Percentiles rank a stretch among this genome's conserved stretches.
Evolutionary conservation across 352 stramenopile genomes (phyloP).

Genomic region (Pythium apleroticum): DNA sequence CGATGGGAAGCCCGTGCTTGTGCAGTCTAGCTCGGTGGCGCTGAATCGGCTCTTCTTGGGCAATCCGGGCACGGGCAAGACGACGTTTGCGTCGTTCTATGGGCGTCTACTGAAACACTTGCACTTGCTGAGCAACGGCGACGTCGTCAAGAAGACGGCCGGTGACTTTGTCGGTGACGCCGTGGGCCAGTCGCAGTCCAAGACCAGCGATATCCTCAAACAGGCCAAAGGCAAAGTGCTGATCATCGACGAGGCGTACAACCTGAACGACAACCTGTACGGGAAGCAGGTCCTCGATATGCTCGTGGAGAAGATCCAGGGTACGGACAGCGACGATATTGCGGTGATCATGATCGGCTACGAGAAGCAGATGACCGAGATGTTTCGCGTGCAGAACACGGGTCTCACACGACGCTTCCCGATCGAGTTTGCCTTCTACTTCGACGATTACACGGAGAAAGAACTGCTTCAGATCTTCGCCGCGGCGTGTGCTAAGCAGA

Average conservation of each 20-base stretch:
- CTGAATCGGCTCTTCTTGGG: slow-evolving; percentile 91
- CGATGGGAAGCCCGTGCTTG: slow-evolving; percentile 36
- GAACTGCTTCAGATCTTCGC: slow-evolving; percentile 77
- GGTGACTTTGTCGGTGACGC: slow-evolving; percentile 83
- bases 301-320: slow-evolving; percentile 91
- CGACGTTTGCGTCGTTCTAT: slow-evolving; percentile 88
- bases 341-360: slow-evolving; percentile 92
- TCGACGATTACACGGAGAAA: slow-evolving; percentile 90
- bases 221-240: slow-evolving; percentile 87
- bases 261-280: slow-evolving; percentile 68
- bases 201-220: slow-evolving; percentile 85
- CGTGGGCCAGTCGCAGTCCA: slow-evolving; percentile 86
- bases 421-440: slow-evolving; percentile 86
- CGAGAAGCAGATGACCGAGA: slow-evolving; percentile 87
- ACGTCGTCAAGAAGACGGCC: slow-evolving; percentile 88
- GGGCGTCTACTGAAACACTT: slow-evolving; percentile 85
- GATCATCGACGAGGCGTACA: slow-evolving; percentile 94
- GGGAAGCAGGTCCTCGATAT: slow-evolving; percentile 83
- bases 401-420: slow-evolving; percentile 87
- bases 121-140: slow-evolving; percentile 88
- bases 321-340: slow-evolving; percentile 84
- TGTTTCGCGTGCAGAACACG: slow-evolving; percentile 88
- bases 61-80: slow-evolving; percentile 92
- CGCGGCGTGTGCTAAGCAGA: slow-evolving; percentile 48
- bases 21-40: slow-evolving; percentile 45